Evolutionary conservation across 805 yeast species (phyloP), one percentile per base, ranked within the genome.

Genomic region (Hermanozyma aechmeae): DNA sequence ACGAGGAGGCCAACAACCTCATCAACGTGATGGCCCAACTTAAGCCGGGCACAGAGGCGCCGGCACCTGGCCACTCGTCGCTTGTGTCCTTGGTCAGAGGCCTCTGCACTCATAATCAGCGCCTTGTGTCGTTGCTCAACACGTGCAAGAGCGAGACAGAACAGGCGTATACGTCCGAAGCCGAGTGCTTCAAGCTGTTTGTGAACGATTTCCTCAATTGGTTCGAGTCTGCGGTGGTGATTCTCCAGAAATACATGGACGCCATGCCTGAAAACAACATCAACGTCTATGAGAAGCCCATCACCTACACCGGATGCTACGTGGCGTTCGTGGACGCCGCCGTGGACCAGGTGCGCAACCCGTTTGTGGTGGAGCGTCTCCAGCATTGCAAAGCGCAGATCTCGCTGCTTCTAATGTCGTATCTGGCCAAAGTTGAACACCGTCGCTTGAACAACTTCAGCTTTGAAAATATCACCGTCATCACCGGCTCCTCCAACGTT

Each of bases 191-290:
- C 46, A 62, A 62, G 34, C 31, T 35, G 29, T 58, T 61, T 22
- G 49, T 61, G 20, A 62, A 57, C 38, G 58, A 56, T 2, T 61
- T 58, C 36, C 45, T 62, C 16, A 28, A 56, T 23, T 62, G 66
- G 66, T 40, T 54, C n/a, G 62, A 58, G 24, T 45, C 39, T 17
- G 57, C 48, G 26, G 51, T 49, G n/a, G 22, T 58, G n/a, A 35
- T 50, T 7, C 10, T 17, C 20, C 20, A 10, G 9, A 17, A 17
- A 7, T 17, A 17, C 20, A n/a, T n/a, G n/a, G n/a, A n/a, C n/a
- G n/a, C n/a, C 5, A 43, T 62, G 15, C 58, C 60, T 29, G 50
- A 51, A 18, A 60, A 57, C n/a, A 42, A 47, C 21, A 29, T 39
- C 16, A 35, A 40, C 11, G 37, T 41, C 11, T 51, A 46, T 27